Base-by-base conservation (phyloP, 2,329 filamentous ascomycete genomes). In the Talaromyces sp. region DNA sequence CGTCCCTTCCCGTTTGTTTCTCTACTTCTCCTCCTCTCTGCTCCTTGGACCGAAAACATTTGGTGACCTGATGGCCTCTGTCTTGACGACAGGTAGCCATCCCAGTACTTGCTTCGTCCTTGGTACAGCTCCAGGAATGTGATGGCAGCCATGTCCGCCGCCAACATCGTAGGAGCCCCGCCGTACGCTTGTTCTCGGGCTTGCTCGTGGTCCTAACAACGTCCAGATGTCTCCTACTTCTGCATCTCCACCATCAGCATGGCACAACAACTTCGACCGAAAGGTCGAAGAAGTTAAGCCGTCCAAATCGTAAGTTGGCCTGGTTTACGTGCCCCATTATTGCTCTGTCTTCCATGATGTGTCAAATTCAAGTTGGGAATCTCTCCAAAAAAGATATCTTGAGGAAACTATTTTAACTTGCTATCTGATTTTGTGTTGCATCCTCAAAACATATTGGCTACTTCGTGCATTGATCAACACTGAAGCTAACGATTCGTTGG, bases 281-380 rank as follows among this genome's bases (percentile, higher is more conserved):
- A 90, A 90, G 72, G 86, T 96, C 61, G 89, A 93, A 67, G 89
- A 93, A 67, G 86, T 93, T 69, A 93, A 91, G 72, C 86, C 91
- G 55, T 89, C 90, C 35, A 99, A 98, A 78, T 91, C 87, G 95
- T 96, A 87, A 79, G 88, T 84, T 50, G 9, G 3, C 43, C 3
- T 10, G 1, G 1, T 21, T 11, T 19, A 24, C 4, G 9, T 46
- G 9, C 7, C 14, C 9, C 58, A 53, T 64, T 70, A 66, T 70
- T 70, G 70, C 68, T 46, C 38, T 58, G 56, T 29, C 29, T 31
- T 57, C 11, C 69, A 96, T 96, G 93, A 96, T 90, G 85, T 73
- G 81, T 83, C 63, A 62, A 74, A 83, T 87, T 90, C 88, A 96
- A 96, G 85, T 86, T 99, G 95, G 95, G 95, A 99, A 99, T 99